Conservation (phyloP, 164 flowering plant species). For the Tetrastigma voinierianum region DNA sequence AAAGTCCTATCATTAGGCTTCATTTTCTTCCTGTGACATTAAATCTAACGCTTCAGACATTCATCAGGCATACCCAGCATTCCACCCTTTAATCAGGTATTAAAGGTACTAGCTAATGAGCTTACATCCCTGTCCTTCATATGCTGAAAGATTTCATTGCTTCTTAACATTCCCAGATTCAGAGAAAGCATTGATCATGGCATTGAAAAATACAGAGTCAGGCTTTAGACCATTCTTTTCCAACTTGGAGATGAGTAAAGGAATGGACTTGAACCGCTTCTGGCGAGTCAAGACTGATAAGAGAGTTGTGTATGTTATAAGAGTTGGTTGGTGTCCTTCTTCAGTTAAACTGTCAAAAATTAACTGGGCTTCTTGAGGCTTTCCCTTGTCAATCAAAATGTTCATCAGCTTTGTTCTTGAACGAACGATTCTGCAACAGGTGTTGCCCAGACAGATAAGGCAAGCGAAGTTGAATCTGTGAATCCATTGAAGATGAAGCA, state of each 20-base stretch:
- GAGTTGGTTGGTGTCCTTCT: slow-evolving; percentile 85
- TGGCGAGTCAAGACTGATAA: slow-evolving; percentile 65
- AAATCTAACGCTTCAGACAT: slow-evolving; percentile 51
- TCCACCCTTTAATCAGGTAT: slow-evolving; percentile 85
- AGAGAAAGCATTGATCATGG: slow-evolving; percentile 76
- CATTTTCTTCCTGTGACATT: slow-evolving; percentile 52
- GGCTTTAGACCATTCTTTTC: slow-evolving; percentile 65
- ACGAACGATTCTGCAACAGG: slow-evolving; percentile 62
- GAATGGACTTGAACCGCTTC: slow-evolving; percentile 60
- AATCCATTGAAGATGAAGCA: slow-evolving; percentile 22
- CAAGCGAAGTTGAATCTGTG: slow-evolving; percentile 45
- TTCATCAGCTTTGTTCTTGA: slow-evolving; percentile 89
- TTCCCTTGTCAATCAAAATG: slow-evolving; percentile 50
- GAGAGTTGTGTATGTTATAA: slow-evolving; percentile 81
- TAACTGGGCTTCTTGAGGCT: slow-evolving; percentile 70
- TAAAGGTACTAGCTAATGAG: slow-evolving; percentile 86
- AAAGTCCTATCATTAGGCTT: slow-evolving; percentile 83
- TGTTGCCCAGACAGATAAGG: slow-evolving; percentile 47
- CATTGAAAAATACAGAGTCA: slow-evolving; percentile 78
- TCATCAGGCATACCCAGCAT: slow-evolving; percentile 82
- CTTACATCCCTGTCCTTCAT: slow-evolving; percentile 73
- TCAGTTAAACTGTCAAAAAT: slow-evolving; percentile 58
- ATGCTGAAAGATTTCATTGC: slow-evolving; percentile 58
- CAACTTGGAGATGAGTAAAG: slow-evolving; percentile 54
- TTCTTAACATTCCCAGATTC: slow-evolving; percentile 66